phyloP scores from a whole-genome alignment of 1,284 basidiomycete species.

The Sporisorium graminicola region DNA sequence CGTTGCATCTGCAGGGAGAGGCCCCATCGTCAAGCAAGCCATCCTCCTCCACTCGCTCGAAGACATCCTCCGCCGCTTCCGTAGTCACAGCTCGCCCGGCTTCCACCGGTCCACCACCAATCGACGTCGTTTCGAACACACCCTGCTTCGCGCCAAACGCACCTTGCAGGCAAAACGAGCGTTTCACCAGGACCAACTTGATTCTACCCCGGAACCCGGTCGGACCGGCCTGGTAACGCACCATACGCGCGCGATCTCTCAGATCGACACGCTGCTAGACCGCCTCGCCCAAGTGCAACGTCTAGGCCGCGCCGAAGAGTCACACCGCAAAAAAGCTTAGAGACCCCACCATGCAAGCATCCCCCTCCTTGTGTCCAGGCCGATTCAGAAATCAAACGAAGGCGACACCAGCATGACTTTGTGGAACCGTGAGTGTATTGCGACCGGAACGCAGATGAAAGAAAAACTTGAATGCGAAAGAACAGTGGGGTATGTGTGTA shows the following conservation, averaged over 20 bases:
- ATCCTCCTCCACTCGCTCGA: constrained; percentile 12
- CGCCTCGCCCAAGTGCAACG: constrained; percentile 11
- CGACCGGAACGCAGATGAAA: neutral
- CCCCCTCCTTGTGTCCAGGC: too few species aligned
- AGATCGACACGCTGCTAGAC: constrained; percentile 5
- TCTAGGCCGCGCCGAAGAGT: constrained; percentile 2
- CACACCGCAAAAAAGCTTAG: neutral
- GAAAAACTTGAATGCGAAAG: neutral
- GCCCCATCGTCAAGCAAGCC: constrained; percentile 17
- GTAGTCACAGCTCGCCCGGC: neutral
- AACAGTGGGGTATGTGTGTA: neutral
- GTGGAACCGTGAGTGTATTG: neutral
- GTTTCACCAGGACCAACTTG: neutral
- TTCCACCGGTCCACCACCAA: constrained; percentile 27
- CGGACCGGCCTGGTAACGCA: neutral
- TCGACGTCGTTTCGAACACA: constrained; percentile 21
- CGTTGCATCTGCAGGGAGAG: neutral
- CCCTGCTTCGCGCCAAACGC: constrained; percentile 16
- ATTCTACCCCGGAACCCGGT: too few species aligned
- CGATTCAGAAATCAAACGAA: too few species aligned
- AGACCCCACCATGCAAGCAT: neutral
- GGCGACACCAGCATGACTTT: neutral
- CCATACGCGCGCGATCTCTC: constrained; percentile 2
- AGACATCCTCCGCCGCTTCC: constrained; percentile 21
- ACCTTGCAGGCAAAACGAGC: neutral